These are phyloP conservation scores for Russula sp. DNA, from an alignment of 768 basidiomycete species.

Conservation along the genomic window DNA sequence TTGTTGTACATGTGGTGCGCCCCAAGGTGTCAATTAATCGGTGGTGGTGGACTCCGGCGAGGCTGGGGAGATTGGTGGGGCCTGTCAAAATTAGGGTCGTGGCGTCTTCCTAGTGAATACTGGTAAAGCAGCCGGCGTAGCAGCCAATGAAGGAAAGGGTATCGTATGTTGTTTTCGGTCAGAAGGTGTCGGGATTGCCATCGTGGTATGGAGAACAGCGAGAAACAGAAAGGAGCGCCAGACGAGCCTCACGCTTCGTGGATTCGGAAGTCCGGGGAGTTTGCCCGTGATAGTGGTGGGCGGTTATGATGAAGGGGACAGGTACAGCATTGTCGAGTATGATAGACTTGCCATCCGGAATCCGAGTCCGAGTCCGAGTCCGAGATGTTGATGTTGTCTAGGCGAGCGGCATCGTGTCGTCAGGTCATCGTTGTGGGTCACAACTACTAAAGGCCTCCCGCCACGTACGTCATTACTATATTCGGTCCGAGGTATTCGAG, in stretches of 20 bases:
- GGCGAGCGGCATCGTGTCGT: neutral
- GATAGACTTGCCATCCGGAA: neutral
- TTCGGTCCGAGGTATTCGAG: neutral
- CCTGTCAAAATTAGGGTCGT: neutral
- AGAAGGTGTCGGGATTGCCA: neutral
- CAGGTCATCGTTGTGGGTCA: neutral
- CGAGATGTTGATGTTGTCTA: neutral
- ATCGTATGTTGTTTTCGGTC: neutral
- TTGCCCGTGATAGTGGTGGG: neutral
- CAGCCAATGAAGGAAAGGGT: neutral
- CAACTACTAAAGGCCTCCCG: constrained; percentile 1
- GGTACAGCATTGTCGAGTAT: neutral
- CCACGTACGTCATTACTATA: constrained; percentile 21
- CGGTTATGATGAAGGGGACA: neutral
- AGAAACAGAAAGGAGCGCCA: no score
- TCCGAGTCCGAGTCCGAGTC: constrained; percentile 2
- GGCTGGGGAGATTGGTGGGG: neutral
- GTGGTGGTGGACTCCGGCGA: neutral
- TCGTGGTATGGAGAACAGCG: neutral
- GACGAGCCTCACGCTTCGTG: neutral
- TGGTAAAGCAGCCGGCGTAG: neutral
- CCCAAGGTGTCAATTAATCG: neutral
- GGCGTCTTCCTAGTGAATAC: neutral
- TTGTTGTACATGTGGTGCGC: neutral
- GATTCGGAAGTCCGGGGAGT: neutral